Evolutionary conservation across 305 asterid species (phyloP).

Genomic region (Ilex paraguariensis): DNA sequence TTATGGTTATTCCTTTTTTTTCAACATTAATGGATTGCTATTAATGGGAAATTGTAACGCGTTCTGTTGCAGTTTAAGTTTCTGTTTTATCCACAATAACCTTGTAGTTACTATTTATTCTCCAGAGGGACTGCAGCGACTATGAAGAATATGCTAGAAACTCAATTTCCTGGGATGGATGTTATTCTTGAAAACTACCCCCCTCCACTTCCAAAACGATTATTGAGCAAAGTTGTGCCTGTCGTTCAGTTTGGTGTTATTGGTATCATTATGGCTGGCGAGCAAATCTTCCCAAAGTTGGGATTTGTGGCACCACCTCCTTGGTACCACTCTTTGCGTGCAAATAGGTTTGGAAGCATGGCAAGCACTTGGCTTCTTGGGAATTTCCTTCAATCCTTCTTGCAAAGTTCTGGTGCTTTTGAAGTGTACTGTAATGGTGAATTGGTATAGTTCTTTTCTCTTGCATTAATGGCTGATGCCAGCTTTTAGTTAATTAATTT

Average conservation of each 20-base stretch:
- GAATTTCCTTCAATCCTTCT: slow-evolving; percentile 79
- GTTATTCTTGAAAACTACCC: slow-evolving; percentile 90
- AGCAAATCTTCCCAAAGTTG: slow-evolving; percentile 79
- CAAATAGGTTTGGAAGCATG: slow-evolving; percentile 91
- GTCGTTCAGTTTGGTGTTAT: slow-evolving; percentile 74
- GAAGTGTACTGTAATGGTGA: slow-evolving; percentile 89
- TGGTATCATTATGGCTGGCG: slow-evolving; percentile 76
- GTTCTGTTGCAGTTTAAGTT: neutral
- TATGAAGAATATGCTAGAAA: slow-evolving; percentile 86
- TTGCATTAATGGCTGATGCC: neutral
- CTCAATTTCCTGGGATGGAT: slow-evolving; percentile 77
- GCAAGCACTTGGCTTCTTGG: slow-evolving; percentile 96
- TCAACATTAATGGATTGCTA: no score
- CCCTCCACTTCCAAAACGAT: slow-evolving; percentile 83
- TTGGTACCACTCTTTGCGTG: slow-evolving; percentile 81
- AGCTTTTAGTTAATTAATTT: neutral
- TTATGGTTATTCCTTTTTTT: no score
- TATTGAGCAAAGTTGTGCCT: slow-evolving; percentile 80
- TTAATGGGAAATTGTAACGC: neutral
- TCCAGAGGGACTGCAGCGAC: slow-evolving; percentile 91
- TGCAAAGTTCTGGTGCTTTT: slow-evolving; percentile 94
- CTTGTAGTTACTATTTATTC: slow-evolving; percentile 15
- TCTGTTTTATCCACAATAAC: neutral
- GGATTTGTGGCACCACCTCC: slow-evolving; percentile 91
- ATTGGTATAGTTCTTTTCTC: slow-evolving; percentile 44